Conservation (phyloP, 441 rosid genomes). For the Populus hybrid region DNA sequence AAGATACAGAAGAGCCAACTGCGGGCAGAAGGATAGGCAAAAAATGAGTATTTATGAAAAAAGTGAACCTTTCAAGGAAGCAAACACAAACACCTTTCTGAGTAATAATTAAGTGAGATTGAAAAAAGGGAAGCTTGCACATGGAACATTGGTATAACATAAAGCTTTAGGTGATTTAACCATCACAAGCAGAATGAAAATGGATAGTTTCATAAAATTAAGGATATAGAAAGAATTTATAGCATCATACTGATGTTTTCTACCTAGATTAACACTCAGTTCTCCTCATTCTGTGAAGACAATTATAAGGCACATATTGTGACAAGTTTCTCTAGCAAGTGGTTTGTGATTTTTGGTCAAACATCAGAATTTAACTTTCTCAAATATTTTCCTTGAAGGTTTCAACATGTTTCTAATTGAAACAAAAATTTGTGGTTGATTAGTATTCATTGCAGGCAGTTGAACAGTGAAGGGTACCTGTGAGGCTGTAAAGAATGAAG, state of each 20-base stretch:
- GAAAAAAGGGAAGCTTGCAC: background rate
- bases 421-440: background rate
- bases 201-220: background rate
- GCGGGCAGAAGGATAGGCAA: conserved; percentile 27
- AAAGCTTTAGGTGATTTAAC: background rate
- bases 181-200: background rate
- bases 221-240: background rate
- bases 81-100: conserved; percentile 4
- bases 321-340: background rate
- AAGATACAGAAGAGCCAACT: conserved; percentile 87
- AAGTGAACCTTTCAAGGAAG: background rate
- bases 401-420: background rate
- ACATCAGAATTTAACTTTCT: background rate
- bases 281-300: background rate
- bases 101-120: background rate
- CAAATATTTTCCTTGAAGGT: background rate
- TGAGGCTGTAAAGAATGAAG: conserved; percentile 93
- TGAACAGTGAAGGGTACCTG: conserved; percentile 44
- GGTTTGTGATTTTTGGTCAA: background rate
- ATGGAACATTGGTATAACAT: background rate
- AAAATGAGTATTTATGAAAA: background rate
- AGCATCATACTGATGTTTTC: background rate
- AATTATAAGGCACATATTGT: background rate
- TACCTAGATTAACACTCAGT: background rate
- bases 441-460: conserved; percentile 1